Evolutionary conservation across 1,139 yeast species (phyloP), one percentile per base, ranked within the genome.

Genomic region (Blastobotrys apis): DNA sequence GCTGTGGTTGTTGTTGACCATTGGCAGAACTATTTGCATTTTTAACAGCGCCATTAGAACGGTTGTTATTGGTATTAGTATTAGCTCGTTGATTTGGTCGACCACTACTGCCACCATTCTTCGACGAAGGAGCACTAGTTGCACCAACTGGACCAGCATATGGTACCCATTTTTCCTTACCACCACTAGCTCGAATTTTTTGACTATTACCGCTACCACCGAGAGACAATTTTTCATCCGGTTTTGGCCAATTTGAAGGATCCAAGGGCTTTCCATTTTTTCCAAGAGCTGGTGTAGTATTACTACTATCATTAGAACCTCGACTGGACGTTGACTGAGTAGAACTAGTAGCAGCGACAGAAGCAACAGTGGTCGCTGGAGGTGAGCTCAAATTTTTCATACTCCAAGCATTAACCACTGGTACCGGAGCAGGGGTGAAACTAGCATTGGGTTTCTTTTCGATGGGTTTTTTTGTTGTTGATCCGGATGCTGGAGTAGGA

Each of bases 141-240:
- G 33, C 22, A n/a, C 40, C 40, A 19, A 37, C 32, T n/a, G 40
- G 40, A 17, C 40, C 40, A 13, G 40, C 27, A 61, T 82, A 80
- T n/a, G 95, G 95, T 37, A 85, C 84, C 95, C 95, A 87, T 65
- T 86, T 86, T 57, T 83, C 88, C 52, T 81, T 78, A 30, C 84
- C 77, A 53, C 37, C 46, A 5, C 20, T 21, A 10, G 80, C 74
- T 50, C 52, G 48, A 5, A 48, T 45, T 37, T 75, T 75, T 15
- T 27, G 27, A 19, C 35, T 30, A 68, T 62, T 39, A 65, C 62
- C 20, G 50, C 47, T 30, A 48, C 42, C 27, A 21, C 49, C 39
- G 33, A 35, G 26, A 31, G 55, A 58, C 47, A 61, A 60, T 45
- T 59, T 62, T 47, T 57, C 63, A 37, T 53, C 63, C 42, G 84